phyloP scores from a whole-genome alignment of 768 basidiomycete genomes.

The Russula brevipes region DNA sequence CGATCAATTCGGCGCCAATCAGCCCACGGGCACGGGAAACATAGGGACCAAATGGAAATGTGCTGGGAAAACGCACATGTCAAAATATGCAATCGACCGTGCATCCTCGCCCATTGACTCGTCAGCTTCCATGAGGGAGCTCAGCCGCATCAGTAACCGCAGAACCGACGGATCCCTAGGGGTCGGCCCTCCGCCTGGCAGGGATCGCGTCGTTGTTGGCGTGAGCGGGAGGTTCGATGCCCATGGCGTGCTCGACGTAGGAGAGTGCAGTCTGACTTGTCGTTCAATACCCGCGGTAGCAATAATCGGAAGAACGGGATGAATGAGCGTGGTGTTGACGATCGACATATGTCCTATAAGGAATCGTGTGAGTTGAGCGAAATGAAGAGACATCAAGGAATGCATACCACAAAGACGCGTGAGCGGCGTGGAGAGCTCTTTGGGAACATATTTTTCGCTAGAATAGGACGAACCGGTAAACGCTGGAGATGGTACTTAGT shows the following conservation, averaged over 20 bases:
- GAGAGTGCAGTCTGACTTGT: slow-evolving; percentile 62
- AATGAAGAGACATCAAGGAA: neutral
- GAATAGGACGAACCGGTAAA: slow-evolving; percentile 29
- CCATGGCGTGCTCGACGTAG: slow-evolving; percentile 49
- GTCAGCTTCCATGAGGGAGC: slow-evolving; percentile 28
- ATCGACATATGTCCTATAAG: slow-evolving; percentile 65
- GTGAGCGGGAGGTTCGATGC: slow-evolving; percentile 42
- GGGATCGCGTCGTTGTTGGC: slow-evolving; percentile 42
- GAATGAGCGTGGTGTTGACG: slow-evolving; percentile 67
- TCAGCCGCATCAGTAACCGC: slow-evolving; percentile 32
- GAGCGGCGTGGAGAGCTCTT: slow-evolving; percentile 57
- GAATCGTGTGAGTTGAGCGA: neutral
- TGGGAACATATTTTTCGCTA: slow-evolving; percentile 49
- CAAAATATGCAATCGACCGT: slow-evolving; percentile 60
- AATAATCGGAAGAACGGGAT: slow-evolving; percentile 62
- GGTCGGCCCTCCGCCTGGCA: slow-evolving; percentile 34
- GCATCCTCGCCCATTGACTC: slow-evolving; percentile 40
- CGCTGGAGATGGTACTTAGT: slow-evolving; percentile 7
- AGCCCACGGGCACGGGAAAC: neutral
- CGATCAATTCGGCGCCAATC: slow-evolving; percentile 13
- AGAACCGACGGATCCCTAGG: slow-evolving; percentile 38
- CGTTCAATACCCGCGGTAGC: slow-evolving; percentile 73
- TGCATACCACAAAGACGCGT: slow-evolving; percentile 52
- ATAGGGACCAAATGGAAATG: slow-evolving; percentile 15
- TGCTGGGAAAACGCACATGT: slow-evolving; percentile 47